Evolutionary conservation across 2,329 filamentous ascomycete genomes (phyloP), one percentile per base, ranked within the genome.

Genomic region (Aspergillus viridinutans): DNA sequence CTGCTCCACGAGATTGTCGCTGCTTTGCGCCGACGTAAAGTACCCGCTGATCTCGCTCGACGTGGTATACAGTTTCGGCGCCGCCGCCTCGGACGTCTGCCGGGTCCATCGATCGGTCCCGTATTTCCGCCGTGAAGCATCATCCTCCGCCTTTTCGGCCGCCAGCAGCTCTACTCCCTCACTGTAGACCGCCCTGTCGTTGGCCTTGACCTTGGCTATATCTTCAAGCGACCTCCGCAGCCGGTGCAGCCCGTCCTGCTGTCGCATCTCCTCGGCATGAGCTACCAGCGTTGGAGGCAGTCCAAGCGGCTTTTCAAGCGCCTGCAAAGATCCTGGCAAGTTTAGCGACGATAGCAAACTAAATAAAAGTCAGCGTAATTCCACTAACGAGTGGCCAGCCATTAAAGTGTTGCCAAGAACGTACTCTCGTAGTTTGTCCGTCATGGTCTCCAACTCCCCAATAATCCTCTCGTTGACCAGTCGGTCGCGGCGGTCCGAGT

Each of bases 261-360:
- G 93, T 21, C 92, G 84, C 50, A 99, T 88, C 69, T 97, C 94
- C 70, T 97, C 93, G 0, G 93, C 93, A 65, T 97, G 94, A 23
- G 94, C 90, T 2, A 92, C 84, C 1, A 99, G 76, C 17, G 86
- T 90, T 0, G 91, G 90, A 0, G 94, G 94, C 3, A 99, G 75
- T 0, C 94, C 94, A 0, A 99, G 81, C 0, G 94, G 94, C 70
- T 97, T 97, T 71, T 99, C 94, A 1, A 97, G 81, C 0, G 94
- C 94, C 71, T 99, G 94, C 3, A 99, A 76, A 1, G 93, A 96
- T 0, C 94, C 94, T 0, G 94, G 94, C 0, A 99, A 83, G 57
- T 95, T 94, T 14, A 97, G 79, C 0, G 89, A 92, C 20, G 89
- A 85, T 23, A 97, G 77, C 0, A 92, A 72, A 58, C 76, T 79